Evolutionary conservation across 2,329 filamentous ascomycete genomes (phyloP), one percentile per base, ranked within the genome.

Genomic region (Hypoxylon sp.): DNA sequence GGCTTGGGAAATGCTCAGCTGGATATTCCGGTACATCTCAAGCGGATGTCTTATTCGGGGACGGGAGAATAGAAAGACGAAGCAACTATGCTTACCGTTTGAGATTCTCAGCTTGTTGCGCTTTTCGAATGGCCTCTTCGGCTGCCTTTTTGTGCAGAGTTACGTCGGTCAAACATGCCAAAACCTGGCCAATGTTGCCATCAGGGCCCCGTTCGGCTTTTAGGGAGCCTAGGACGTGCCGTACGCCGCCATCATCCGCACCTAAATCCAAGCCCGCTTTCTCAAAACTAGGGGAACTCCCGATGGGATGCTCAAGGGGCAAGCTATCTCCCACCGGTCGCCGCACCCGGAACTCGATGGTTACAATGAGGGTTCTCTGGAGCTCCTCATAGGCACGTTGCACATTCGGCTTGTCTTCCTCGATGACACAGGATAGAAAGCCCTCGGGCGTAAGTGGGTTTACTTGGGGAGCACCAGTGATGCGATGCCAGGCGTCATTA

Each of bases 401-500:
- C 15, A 80, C 70, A 37, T 69, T 71, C 7, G 65, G 59, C 25
- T 69, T 73, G 55, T 81, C 78, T 34, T 78, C 75, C 13, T 78
- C 75, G 2, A 76, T 68, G 2, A 79, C 72, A 13, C 71, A 76
- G 4, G 73, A 69, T 5, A 79, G 61, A 32, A 80, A 71, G 5
- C 69, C 73, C 30, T 70, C 61, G 6, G 66, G 55, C 3, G 59
- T 59, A 11, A 73, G 62, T 5, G 66, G 55, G 11, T 67, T 70
- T 5, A 59, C 51, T 53, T 59, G 67, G 26, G 73, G 66, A 35
- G 74, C 71, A 1, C 78, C 77, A 1, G 77, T 80, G 25, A 82
- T 79, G 27, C 75, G 73, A 59, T 79, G 75, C 74, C 78, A 91
- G 6, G 85, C 83, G 38, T 88, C 81, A 62, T 91, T 91, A 52